Evolutionary conservation across 2,329 filamentous ascomycete species (phyloP).

Genomic region (Colletotrichum noveboracense): DNA sequence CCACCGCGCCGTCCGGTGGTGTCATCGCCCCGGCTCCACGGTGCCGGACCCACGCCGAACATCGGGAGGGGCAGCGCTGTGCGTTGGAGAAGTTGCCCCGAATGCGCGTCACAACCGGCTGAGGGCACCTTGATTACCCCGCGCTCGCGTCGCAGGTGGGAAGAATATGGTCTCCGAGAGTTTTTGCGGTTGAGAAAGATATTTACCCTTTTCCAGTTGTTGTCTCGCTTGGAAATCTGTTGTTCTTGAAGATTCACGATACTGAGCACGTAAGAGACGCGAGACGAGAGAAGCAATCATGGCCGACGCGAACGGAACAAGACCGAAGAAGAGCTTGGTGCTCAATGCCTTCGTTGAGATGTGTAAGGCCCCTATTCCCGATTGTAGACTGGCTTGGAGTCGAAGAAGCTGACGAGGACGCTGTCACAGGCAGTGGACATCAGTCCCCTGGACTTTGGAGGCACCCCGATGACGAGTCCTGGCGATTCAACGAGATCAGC

Average conservation of each 20-base stretch:
- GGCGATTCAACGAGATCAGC: slow-evolving; percentile 63
- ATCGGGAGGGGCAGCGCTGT: slow-evolving; percentile 16
- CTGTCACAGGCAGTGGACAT: slow-evolving; percentile 43
- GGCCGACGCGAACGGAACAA: slow-evolving; percentile 4
- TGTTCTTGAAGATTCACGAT: neutral
- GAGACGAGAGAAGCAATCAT: neutral
- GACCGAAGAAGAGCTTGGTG: slow-evolving; percentile 42
- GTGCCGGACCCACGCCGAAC: slow-evolving; percentile 18
- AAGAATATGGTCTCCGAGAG: neutral
- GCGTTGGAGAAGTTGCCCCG: neutral
- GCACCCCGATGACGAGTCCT: slow-evolving; percentile 68
- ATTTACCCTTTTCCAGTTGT: neutral
- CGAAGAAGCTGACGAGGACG: neutral
- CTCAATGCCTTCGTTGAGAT: slow-evolving; percentile 49
- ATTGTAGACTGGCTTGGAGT: neutral
- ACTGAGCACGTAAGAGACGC: neutral
- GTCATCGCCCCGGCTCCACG: slow-evolving; percentile 20
- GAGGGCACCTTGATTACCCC: neutral
- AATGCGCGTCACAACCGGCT: neutral
- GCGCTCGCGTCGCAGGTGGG: neutral
- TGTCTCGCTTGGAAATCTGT: too few species aligned
- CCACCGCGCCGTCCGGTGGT: slow-evolving; percentile 20
- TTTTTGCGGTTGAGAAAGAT: neutral
- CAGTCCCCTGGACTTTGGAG: slow-evolving; percentile 58
- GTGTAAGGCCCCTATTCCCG: slow-evolving; percentile 27